phyloP scores from a whole-genome alignment of 192 early-diverging fungal genomes.

The Jimgerdemannia flammicorona region DNA sequence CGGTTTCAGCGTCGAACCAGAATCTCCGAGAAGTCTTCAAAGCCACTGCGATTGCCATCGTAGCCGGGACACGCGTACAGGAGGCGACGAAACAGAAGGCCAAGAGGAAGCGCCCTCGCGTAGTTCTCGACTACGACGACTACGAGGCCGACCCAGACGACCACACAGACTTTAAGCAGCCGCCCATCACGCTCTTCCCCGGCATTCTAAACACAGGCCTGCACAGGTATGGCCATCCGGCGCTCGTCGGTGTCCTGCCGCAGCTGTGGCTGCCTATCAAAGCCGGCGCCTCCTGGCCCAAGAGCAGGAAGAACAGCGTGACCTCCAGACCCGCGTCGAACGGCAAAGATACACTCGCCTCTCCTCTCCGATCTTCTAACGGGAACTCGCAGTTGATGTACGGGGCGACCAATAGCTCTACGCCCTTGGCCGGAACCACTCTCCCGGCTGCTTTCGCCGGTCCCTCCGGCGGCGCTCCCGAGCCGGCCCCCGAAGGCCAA shows the following conservation, averaged over 20 bases:
- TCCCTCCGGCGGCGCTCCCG: too few relatives aligned
- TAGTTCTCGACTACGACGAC: slow-evolving; percentile 56
- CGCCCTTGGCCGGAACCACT: background rate
- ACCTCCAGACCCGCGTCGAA: background rate
- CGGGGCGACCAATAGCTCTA: background rate
- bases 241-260: slow-evolving; percentile 60
- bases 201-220: slow-evolving; percentile 72
- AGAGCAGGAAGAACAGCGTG: background rate
- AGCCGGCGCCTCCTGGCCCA: slow-evolving; percentile 2
- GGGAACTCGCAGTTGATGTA: too few relatives aligned
- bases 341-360: background rate
- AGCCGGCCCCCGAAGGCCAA: background rate
- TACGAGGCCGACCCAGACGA: slow-evolving; percentile 55
- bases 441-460: too few relatives aligned
- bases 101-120: background rate
- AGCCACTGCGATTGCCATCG: background rate
- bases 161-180: slow-evolving; percentile 71
- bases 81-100: background rate
- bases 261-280: slow-evolving; percentile 71
- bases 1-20: background rate
- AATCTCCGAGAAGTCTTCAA: background rate
- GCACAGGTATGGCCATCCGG: slow-evolving; percentile 63
- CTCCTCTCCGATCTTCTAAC: background rate
- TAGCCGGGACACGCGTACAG: background rate
- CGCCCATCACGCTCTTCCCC: slow-evolving; percentile 63